phyloP scores from a whole-genome alignment of 139 green algal genomes.

The Edaphochlamys debaryana region DNA sequence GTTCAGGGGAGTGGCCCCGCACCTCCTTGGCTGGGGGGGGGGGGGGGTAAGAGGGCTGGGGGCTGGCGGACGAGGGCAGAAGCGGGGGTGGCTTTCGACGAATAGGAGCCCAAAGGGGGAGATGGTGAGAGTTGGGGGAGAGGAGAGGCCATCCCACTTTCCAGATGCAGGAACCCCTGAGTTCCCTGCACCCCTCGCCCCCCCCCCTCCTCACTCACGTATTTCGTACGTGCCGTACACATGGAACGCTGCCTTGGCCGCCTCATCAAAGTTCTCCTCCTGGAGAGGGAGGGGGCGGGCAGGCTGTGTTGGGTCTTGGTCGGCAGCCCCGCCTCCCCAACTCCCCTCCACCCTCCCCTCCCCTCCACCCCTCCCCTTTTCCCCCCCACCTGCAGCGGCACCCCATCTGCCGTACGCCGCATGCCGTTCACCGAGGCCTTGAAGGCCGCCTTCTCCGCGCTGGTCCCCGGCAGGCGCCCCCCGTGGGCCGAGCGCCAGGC shows the following conservation, averaged over 20 bases:
- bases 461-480: neutral
- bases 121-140: too few relatives aligned
- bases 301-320: neutral
- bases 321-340: neutral
- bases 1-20: too few relatives aligned
- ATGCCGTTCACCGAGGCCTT: conserved; percentile 70
- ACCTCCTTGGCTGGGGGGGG: too few relatives aligned
- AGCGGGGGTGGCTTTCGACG: too few relatives aligned
- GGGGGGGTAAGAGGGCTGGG: too few relatives aligned
- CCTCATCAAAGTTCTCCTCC: conserved; percentile 95
- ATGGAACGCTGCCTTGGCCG: conserved; percentile 83
- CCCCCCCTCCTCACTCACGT: too few relatives aligned
- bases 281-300: conserved; percentile 37
- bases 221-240: conserved; percentile 74
- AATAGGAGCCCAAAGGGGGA: too few relatives aligned
- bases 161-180: too few relatives aligned
- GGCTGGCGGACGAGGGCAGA: too few relatives aligned
- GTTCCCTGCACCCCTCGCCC: too few relatives aligned
- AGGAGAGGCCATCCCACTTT: too few relatives aligned
- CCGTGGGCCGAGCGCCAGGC: conserved; percentile 63
- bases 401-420: conserved; percentile 62
- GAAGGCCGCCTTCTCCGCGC: conserved; percentile 73
- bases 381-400: conserved; percentile 50
- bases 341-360: neutral
- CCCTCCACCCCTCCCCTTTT: neutral